Base-by-base conservation (phyloP, 2,329 filamentous ascomycete species). In the Hypoxylon sp. region DNA sequence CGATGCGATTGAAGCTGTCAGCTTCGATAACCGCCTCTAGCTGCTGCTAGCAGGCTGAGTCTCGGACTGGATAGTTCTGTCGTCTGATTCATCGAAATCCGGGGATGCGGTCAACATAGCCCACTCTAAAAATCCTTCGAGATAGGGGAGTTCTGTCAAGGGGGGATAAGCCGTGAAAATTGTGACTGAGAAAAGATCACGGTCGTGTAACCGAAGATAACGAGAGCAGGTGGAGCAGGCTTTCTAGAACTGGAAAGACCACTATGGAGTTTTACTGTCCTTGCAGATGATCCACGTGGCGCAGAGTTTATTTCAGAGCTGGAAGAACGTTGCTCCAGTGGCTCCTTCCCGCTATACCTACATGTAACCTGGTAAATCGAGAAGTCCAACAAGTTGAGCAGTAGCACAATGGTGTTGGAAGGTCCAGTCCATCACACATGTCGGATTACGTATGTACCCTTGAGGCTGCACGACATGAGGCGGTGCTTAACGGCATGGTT, bases 261-360 rank as follows among this genome's bases (percentile, higher is more conserved):
- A 48, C 11, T 58, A 58, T 60, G 56, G 56, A 60, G 56, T 60
- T 60, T 60, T 42, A 19, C n/a, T 48, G 3, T 50, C 32, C 27
- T 35, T 42, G n/a, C 13, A 39, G 21, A 35, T 60, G 58, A 59
- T 65, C 62, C 66, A 68, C 66, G 66, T 68, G 66, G 66, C 61
- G 56, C 44, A 50, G 44, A 48, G 44, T 58, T 50, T 50, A 50
- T 37, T 35, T 19, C 19, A 17, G 55, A 29, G 10, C 31, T 39
- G 55, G 55, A 58, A 58, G 39, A 58, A 50, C 15, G 55, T 58
- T 58, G 46, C n/a, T 58, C 55, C 55, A 42, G 17, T n/a, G 6
- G 10, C 10, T 17, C 50, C 50, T 17, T 24, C 17, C 39, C 27
- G 39, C 17, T 35, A 17, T 35, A 17, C 35, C 51, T 5, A 11